Base-by-base conservation (phyloP, 179 eudicot genomes). In the Beta macrorhiza region DNA sequence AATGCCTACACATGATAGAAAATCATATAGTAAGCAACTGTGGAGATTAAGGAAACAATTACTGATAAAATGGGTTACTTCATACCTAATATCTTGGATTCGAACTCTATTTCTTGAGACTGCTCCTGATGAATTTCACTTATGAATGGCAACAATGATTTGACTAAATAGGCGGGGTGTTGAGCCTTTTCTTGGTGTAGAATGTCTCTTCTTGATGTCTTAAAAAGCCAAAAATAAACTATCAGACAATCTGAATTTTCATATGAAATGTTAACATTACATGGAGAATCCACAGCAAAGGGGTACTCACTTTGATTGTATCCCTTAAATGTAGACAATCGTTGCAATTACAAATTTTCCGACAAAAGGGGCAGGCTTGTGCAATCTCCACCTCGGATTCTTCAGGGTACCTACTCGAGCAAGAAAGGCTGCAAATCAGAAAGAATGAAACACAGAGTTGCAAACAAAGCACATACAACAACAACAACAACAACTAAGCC, bases 281-380 rank as follows among this genome's bases (percentile, higher is more conserved):
- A 25, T 20, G 61, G 52, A 37, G 2, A 7, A 14, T 29, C 15
- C 22, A 61, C 44, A 51, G 12, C 20, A 17, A 61, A 55, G 29
- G 16, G 29, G 16, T 19, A 57, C 67, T 76, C 62, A 95, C 98
- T 91, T 89, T 84, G 61, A 90, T 76, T 53, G 72, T 76, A 59
- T 84, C 81, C 78, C 86, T 77, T 53, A 91, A 85, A 64, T 86
- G 97, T 81, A 95, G 87, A 81, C 99, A 95, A 76, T 83, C 79
- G 64, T 91, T 89, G 82, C 99, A 95, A 74, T 95, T 95, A 88
- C 99, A 95, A 49, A 87, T 92, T 53, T 84, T 85, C 58, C 88
- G 90, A 78, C 99, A 95, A 79, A 83, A 92, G 12, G 99, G 99
- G 81, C 99, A 95, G 25, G 74, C 79, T 65, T 89, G 91, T 53